phyloP scores from a whole-genome alignment of 371 early-diverging fungal genomes.

The Mortierella sp. region DNA sequence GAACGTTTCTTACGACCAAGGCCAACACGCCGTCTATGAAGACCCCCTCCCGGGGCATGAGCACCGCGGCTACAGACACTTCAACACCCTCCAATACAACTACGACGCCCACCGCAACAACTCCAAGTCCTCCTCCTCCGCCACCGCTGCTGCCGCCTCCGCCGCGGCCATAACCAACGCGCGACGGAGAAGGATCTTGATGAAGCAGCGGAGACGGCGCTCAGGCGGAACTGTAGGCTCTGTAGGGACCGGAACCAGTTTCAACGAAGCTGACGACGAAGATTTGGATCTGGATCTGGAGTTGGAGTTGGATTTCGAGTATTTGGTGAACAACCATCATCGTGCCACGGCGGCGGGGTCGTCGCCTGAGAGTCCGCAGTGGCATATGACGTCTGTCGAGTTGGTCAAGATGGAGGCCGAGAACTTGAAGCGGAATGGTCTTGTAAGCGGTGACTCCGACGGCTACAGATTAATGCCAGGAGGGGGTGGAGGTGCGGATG shows the following conservation, averaged over 20 bases:
- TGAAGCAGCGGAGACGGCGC: neutral
- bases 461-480: neutral
- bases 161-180: too few relatives aligned
- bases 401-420: conserved; percentile 26
- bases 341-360: neutral
- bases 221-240: neutral
- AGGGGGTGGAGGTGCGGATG: neutral
- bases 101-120: conserved; percentile 5
- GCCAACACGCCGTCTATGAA: conserved; percentile 34
- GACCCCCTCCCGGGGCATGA: conserved; percentile 10
- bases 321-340: neutral
- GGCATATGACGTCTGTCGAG: conserved; percentile 36
- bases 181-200: neutral
- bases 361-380: conserved; percentile 24
- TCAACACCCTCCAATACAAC: conserved; percentile 28
- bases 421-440: neutral
- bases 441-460: neutral
- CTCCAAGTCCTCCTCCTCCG: neutral
- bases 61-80: conserved; percentile 5
- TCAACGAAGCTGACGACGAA: neutral
- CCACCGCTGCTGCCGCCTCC: neutral
- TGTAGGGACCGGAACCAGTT: neutral
- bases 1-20: conserved; percentile 20
- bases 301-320: neutral
- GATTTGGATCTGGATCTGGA: neutral